Base-by-base conservation (phyloP, 2,329 filamentous ascomycete genomes). In the Trichoderma koningiopsis region DNA sequence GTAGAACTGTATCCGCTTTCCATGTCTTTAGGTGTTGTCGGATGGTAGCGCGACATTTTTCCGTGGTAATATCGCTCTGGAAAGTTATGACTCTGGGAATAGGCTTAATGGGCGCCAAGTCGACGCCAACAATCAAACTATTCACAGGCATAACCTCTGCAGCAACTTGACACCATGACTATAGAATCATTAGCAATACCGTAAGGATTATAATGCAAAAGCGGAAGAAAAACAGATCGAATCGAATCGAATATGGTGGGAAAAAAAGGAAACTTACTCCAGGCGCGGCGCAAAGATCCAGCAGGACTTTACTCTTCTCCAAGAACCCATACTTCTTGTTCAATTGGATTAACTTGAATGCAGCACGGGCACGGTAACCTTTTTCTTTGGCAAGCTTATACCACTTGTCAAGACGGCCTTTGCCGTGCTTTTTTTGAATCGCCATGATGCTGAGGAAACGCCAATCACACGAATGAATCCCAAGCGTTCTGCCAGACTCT, bases 241-340 rank as follows among this genome's bases (percentile, higher is more conserved):
- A 5, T 61, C 16, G 16, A 8, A 62, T 11, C 31, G 5, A 13
- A 27, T 2, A 35, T 47, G 63, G 19, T 31, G 59, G 27, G 10
- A 58, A 40, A n/a, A 29, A 60, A 24, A 13, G 57, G 47, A n/a
- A 27, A 75, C 89, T 79, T 85, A 93, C 91, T 81, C 96, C 96
- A 37, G 96, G 96, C 24, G 96, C 96, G 73, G 96, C 96, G 83
- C 96, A 99, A 78, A 99, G 91, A 90, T 99, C 96, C 79, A 99
- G 86, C 71, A 97, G 85, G 76, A 98, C 96, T 84, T 93, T 97
- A 82, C 93, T 96, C 85, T 96, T 95, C 81, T 98, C 94, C 75
- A 99, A 85, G 81, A 99, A 99, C 74, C 93, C 92, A 91, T 97
- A 99, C 80, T 97, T 98, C 83, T 98, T 97, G 84, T 99, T 99